These are phyloP conservation scores for Leishmania lainsoni DNA, from an alignment of 208 protist genomes.

Conservation along the genomic window DNA sequence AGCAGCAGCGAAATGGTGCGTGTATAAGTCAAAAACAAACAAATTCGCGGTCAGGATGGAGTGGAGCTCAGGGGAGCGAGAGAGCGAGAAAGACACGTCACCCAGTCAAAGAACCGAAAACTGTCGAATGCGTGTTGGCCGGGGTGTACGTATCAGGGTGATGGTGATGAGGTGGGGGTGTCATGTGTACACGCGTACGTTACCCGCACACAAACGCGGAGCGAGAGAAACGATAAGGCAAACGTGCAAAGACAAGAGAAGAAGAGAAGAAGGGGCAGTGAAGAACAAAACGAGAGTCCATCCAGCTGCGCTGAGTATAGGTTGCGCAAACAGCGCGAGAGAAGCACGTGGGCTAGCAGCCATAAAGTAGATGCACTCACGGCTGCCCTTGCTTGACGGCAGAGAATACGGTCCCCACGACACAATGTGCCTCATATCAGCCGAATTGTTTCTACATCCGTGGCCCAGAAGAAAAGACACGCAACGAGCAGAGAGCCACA, in stretches of 20 bases:
- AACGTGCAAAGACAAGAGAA: background rate
- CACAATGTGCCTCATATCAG: background rate
- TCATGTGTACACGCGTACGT: background rate
- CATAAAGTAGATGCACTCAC: background rate
- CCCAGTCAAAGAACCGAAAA: background rate
- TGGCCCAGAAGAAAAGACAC: background rate
- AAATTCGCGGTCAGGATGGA: background rate
- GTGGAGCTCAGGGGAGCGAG: background rate
- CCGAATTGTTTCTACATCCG: background rate
- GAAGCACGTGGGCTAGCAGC: background rate
- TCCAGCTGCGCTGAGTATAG: background rate
- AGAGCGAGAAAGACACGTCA: background rate
- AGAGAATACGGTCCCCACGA: background rate
- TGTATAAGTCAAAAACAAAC: background rate
- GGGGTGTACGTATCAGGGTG: background rate
- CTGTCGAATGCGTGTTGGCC: background rate
- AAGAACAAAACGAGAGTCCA: background rate
- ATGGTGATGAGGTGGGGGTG: background rate
- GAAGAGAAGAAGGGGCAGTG: conserved; percentile 9
- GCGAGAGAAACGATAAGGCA: background rate
- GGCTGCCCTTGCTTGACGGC: background rate
- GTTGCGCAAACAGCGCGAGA: background rate
- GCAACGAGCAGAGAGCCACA: background rate
- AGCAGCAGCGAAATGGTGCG: background rate
- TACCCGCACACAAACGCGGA: background rate